Evolutionary conservation across 345 rosid species (phyloP).

Genomic region (Hypericum androsaemum): DNA sequence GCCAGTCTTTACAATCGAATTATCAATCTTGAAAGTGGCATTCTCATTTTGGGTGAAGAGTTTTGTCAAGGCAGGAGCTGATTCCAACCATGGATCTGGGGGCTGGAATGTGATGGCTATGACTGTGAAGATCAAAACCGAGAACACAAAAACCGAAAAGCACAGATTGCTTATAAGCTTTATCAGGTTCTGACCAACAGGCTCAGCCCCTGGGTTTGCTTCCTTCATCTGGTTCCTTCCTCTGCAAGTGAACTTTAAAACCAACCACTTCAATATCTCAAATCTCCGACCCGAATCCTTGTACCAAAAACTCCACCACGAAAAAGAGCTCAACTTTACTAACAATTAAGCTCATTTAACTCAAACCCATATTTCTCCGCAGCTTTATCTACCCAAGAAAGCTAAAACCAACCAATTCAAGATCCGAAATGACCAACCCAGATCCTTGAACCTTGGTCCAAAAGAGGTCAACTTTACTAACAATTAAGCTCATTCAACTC

Average conservation of each 20-base stretch:
- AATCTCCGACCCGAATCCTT: conserved; percentile 7
- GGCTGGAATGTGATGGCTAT: conserved; percentile 95
- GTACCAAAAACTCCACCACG: conserved; percentile 2
- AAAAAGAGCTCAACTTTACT: conserved; percentile 4
- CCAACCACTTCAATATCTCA: not conserved
- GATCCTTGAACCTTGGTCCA: conserved; percentile 4
- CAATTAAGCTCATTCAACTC: too few relatives aligned
- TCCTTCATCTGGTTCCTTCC: conserved; percentile 43
- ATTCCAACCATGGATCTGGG: conserved; percentile 93
- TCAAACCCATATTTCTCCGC: too few relatives aligned
- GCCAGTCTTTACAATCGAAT: conserved; percentile 63
- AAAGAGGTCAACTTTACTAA: conserved; percentile 5
- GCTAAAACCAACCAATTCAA: not conserved
- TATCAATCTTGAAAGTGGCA: conserved; percentile 73
- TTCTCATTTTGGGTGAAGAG: conserved; percentile 61
- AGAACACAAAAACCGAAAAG: conserved; percentile 84
- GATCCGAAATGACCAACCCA: conserved; percentile 8
- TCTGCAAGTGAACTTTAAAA: not conserved
- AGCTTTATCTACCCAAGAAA: not conserved
- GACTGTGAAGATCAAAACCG: conserved; percentile 67
- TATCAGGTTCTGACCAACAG: conserved; percentile 67
- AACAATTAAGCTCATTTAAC: too few relatives aligned
- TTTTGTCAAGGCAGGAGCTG: conserved; percentile 73
- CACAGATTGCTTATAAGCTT: conserved; percentile 80
- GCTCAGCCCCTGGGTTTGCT: conserved; percentile 48